phyloP scores from a whole-genome alignment of 2,329 filamentous ascomycete species.

The Fusarium aywerte region DNA sequence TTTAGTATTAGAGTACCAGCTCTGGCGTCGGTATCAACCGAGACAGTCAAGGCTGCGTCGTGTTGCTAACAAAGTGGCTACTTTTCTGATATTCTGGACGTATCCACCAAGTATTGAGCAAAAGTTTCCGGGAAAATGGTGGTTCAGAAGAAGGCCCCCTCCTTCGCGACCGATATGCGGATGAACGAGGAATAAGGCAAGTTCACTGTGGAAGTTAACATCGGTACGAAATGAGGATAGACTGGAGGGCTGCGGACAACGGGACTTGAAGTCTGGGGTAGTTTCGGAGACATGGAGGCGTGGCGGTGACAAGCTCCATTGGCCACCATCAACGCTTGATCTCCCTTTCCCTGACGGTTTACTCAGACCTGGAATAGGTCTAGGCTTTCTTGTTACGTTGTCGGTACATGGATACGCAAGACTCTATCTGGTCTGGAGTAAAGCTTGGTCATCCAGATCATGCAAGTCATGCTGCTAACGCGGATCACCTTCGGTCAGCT shows the following conservation, averaged over 20 bases:
- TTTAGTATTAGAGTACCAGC: slow-evolving; percentile 53
- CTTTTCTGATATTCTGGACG: slow-evolving; percentile 55
- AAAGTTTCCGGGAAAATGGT: slow-evolving; percentile 50
- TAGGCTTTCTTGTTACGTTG: background rate
- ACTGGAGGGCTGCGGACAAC: slow-evolving; percentile 27
- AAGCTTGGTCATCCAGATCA: background rate
- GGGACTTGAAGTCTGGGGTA: slow-evolving; percentile 33
- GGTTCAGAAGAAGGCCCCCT: slow-evolving; percentile 24
- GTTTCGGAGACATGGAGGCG: slow-evolving; percentile 40
- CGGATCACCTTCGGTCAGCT: slow-evolving; percentile 9
- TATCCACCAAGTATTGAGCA: slow-evolving; percentile 56
- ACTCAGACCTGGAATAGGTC: background rate
- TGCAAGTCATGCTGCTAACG: background rate
- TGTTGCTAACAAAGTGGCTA: slow-evolving; percentile 45
- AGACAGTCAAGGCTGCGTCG: slow-evolving; percentile 41
- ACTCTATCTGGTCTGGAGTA: background rate
- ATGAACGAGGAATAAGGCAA: background rate
- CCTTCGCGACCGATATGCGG: background rate
- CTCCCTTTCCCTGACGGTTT: background rate
- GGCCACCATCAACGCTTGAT: background rate
- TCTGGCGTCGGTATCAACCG: slow-evolving; percentile 52
- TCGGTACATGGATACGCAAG: background rate
- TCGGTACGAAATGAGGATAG: background rate
- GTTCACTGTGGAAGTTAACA: background rate
- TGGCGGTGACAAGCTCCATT: background rate